Base-by-base conservation (phyloP, 441 rosid genomes). In the Aleurites moluccanus region DNA sequence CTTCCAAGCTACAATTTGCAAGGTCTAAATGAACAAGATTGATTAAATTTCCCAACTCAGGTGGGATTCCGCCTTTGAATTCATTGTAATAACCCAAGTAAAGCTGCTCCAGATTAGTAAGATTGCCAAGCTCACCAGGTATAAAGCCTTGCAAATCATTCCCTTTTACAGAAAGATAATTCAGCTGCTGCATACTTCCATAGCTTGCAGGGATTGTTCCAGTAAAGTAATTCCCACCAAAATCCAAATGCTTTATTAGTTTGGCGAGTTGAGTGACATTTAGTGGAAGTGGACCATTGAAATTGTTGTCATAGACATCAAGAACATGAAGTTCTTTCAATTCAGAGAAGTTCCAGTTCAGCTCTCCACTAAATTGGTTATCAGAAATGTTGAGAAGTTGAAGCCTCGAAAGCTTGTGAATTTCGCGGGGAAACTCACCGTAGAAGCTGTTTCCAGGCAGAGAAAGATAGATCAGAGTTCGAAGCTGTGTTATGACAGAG, bases 41-140 rank as follows among this genome's bases (percentile, higher is more conserved):
- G 80, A 70, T 67, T 80, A 94, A 64, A 30, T 49, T 88, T 6
- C 97, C 96, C 2, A 94, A 75, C 72, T 85, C 92, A 0, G 81
- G 40, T 25, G 98, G 97, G 74, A 94, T 91, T 56, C 88, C 91
- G 7, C 92, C 91, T 1, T 85, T 85, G 70, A 84, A 94, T 14
- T 77, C 85, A 77, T 92, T 94, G 88, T 75, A 91, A 76, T 92
- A 89, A 14, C 98, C 96, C 85, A 94, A 76, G 78, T 73, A 89
- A 59, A 94, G 90, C 74, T 85, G 76, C 80, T 85, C 70, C 2
- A 94, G 91, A 64, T 75, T 78, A 0, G 89, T 92, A 42, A 94
- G 85, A 69, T 94, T 89, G 7, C 91, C 96, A 35, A 92, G 82
- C 86, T 88, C 87, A 2, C 52, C 57, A 3, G 97, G 97, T 13